phyloP scores from a whole-genome alignment of 2,329 filamentous ascomycete genomes.

The Epichloe aotearoae region DNA sequence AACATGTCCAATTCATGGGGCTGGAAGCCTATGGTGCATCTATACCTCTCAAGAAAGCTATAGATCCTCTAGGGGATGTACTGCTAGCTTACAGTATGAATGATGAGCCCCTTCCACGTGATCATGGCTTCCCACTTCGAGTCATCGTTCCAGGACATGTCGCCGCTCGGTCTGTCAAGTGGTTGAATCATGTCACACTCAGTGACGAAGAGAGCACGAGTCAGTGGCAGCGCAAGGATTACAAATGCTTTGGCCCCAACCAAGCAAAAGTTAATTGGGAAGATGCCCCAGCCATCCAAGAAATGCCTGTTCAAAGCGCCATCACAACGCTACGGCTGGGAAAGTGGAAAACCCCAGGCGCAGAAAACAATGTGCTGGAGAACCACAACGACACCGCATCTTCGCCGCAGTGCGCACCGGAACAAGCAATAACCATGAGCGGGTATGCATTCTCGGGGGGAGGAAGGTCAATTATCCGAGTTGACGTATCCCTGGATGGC shows the following conservation, averaged over 20 bases:
- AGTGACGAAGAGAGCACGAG: constrained; percentile 53
- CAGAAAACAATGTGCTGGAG: not conserved
- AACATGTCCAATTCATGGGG: constrained; percentile 45
- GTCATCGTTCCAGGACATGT: constrained; percentile 52
- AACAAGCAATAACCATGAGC: constrained; percentile 27
- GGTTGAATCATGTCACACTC: constrained; percentile 50
- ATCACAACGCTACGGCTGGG: constrained; percentile 40
- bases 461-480: constrained; percentile 50
- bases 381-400: not conserved
- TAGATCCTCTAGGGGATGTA: constrained; percentile 50
- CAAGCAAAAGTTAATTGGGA: constrained; percentile 48
- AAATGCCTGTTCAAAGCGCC: constrained; percentile 55
- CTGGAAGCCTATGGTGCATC: constrained; percentile 48
- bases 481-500: constrained; percentile 52
- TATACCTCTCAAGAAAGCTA: constrained; percentile 44
- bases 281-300: constrained; percentile 49
- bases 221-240: constrained; percentile 54
- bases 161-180: constrained; percentile 55
- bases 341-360: constrained; percentile 15
- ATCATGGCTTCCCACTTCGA: constrained; percentile 53
- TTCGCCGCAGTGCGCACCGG: constrained; percentile 4
- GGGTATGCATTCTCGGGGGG: constrained; percentile 63
- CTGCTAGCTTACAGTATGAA: constrained; percentile 58
- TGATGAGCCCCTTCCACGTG: constrained; percentile 44
- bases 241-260: constrained; percentile 56